Percentiles rank a stretch among this genome's conserved stretches.
phyloP scores from a whole-genome alignment of 768 basidiomycete genomes.

The Dioszegia aurantiaca region DNA sequence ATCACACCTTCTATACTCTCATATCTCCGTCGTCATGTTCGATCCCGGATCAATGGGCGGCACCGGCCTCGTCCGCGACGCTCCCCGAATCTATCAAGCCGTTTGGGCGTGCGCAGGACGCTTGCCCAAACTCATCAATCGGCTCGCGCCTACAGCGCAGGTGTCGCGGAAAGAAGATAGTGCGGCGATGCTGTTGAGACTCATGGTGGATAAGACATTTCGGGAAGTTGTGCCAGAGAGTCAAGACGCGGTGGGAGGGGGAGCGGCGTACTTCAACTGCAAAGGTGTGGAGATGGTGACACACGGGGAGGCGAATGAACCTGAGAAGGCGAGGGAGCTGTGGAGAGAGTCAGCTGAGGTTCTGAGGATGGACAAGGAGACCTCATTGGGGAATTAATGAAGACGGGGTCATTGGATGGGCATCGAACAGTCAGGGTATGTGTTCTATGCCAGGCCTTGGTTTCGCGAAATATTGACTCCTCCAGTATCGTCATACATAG shows the following conservation, averaged over 20 bases:
- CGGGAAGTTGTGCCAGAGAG: too few species aligned
- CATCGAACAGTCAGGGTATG: too few species aligned
- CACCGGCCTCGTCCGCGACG: constrained; percentile 1
- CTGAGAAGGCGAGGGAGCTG: neutral
- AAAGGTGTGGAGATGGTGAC: too few species aligned
- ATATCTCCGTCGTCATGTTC: constrained; percentile 5
- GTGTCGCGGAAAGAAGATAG: neutral
- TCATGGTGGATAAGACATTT: neutral
- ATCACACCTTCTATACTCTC: neutral
- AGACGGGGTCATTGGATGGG: too few species aligned
- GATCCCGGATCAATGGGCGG: constrained; percentile 11
- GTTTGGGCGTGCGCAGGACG: neutral
- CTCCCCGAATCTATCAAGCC: neutral
- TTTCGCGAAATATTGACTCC: too few species aligned
- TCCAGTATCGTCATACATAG: too few species aligned
- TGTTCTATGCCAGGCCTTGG: too few species aligned
- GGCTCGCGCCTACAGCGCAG: neutral
- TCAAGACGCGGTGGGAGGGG: too few species aligned
- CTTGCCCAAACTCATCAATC: neutral
- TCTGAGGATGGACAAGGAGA: neutral
- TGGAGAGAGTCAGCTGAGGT: neutral
- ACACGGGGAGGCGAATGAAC: too few species aligned
- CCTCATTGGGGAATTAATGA: neutral
- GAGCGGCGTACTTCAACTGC: too few species aligned
- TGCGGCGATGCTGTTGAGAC: neutral